phyloP scores from a whole-genome alignment of 305 asterid species.

The Coffea humblotiana region DNA sequence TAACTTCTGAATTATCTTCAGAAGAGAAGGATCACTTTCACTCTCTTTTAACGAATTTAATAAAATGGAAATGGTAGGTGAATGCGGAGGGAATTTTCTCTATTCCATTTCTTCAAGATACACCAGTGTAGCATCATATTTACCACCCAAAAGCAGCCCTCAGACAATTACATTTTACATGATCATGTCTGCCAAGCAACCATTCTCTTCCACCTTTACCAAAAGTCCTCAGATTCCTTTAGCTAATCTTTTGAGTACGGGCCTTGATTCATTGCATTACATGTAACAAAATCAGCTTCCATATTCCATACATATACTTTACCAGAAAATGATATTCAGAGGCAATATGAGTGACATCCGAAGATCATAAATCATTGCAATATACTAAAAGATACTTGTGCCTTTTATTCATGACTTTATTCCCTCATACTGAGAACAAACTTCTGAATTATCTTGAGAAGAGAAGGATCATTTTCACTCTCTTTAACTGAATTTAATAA shows the following conservation, averaged over 20 bases:
- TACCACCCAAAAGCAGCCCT: conserved; percentile 22
- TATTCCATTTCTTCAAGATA: conserved; percentile 20
- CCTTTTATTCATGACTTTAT: no score
- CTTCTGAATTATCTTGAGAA: conserved; percentile 5
- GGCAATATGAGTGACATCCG: no score
- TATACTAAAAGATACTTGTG: no score
- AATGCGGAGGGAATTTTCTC: conserved; percentile 21
- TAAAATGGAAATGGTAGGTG: conserved; percentile 11
- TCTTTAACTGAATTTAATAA: background rate
- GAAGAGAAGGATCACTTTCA: background rate
- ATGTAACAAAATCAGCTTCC: conserved; percentile 14
- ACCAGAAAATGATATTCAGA: no score
- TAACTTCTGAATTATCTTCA: background rate
- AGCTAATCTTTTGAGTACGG: conserved; percentile 23
- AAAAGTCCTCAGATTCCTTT: conserved; percentile 28
- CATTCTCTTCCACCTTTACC: conserved; percentile 21
- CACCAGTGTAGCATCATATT: conserved; percentile 20
- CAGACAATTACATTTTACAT: conserved; percentile 28
- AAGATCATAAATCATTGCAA: no score
- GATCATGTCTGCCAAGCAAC: conserved; percentile 13
- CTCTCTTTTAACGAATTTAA: background rate
- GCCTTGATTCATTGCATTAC: conserved; percentile 21
- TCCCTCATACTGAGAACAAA: background rate
- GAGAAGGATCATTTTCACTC: background rate
- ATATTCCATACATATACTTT: background rate